Evolutionary conservation across 2,329 filamentous ascomycete genomes (phyloP).

Genomic region (Thelonectria discophora): DNA sequence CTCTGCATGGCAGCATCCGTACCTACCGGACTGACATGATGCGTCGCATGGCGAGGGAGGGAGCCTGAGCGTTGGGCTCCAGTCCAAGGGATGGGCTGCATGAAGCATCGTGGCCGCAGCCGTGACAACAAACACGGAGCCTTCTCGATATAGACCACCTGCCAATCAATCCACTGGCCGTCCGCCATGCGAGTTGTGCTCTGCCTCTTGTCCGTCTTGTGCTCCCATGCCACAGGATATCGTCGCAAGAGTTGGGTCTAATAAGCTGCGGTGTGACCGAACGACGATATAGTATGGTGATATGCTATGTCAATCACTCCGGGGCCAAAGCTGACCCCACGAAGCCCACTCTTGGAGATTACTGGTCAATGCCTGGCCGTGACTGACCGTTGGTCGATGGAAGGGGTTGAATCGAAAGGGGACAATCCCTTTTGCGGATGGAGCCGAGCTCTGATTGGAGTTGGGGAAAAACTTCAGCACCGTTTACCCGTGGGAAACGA

Average conservation of each 20-base stretch:
- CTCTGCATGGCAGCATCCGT: too few relatives aligned
- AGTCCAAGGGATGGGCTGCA: slow-evolving; percentile 5
- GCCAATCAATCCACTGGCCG: too few relatives aligned
- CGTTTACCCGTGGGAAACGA: not conserved
- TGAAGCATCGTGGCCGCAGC: slow-evolving; percentile 8
- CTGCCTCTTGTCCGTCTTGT: slow-evolving; percentile 2
- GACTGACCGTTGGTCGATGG: slow-evolving; percentile 19
- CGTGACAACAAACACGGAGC: slow-evolving; percentile 3
- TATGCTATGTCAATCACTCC: slow-evolving; percentile 18
- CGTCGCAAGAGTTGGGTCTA: slow-evolving; percentile 10
- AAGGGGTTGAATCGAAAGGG: slow-evolving; percentile 4
- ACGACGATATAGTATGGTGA: slow-evolving; percentile 17
- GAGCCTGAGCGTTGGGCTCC: slow-evolving; percentile 2
- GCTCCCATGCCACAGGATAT: slow-evolving; percentile 4
- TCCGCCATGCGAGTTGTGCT: not conserved
- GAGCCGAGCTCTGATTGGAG: slow-evolving; percentile 3
- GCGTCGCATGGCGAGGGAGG: not conserved
- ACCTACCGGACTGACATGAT: too few relatives aligned
- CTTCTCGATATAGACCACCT: not conserved
- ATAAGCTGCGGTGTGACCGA: slow-evolving; percentile 28
- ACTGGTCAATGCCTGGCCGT: slow-evolving; percentile 40
- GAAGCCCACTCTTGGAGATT: slow-evolving; percentile 40
- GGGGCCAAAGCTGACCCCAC: slow-evolving; percentile 27
- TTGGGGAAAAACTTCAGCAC: slow-evolving; percentile 4
- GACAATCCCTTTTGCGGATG: slow-evolving; percentile 1